These are phyloP conservation scores for Trichophaea hybrida DNA, from an alignment of 2,329 filamentous ascomycete species.

Conservation along the genomic window DNA sequence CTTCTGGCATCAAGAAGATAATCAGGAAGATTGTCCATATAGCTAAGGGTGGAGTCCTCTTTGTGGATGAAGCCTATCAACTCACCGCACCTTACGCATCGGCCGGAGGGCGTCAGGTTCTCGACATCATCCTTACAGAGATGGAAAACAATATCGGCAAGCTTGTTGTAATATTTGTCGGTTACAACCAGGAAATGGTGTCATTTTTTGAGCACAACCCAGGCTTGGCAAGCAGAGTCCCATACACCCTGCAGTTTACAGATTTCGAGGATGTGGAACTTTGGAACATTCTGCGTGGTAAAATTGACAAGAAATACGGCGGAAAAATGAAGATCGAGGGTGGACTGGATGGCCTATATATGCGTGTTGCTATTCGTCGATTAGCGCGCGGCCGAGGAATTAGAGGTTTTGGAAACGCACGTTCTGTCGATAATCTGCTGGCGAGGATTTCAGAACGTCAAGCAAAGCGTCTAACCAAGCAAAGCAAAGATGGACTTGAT, in stretches of 20 bases:
- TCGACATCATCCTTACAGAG: conserved; percentile 58
- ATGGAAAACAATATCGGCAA: conserved; percentile 58
- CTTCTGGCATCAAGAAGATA: conserved; percentile 43
- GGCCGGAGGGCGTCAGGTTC: conserved; percentile 43
- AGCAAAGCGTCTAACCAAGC: conserved; percentile 38
- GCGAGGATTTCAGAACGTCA: conserved; percentile 44
- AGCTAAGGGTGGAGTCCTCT: conserved; percentile 53
- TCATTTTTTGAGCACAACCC: conserved; percentile 60
- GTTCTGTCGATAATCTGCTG: conserved; percentile 50
- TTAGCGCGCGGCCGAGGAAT: conserved; percentile 48
- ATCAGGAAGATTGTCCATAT: conserved; percentile 42
- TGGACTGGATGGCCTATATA: conserved; percentile 45
- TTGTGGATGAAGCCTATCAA: conserved; percentile 71
- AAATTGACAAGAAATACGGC: conserved; percentile 42
- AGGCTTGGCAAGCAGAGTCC: conserved; percentile 55
- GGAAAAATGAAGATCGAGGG: conserved; percentile 46
- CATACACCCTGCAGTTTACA: conserved; percentile 48
- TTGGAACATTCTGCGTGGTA: conserved; percentile 42
- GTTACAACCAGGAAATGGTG: conserved; percentile 63
- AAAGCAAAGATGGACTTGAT: neutral
- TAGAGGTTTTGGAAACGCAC: conserved; percentile 59
- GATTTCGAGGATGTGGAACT: conserved; percentile 57
- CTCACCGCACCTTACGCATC: conserved; percentile 34
- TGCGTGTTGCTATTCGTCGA: conserved; percentile 47
- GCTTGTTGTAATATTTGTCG: conserved; percentile 56